phyloP scores from a whole-genome alignment of 2,329 filamentous ascomycete genomes.

The Fusarium torreyae region DNA sequence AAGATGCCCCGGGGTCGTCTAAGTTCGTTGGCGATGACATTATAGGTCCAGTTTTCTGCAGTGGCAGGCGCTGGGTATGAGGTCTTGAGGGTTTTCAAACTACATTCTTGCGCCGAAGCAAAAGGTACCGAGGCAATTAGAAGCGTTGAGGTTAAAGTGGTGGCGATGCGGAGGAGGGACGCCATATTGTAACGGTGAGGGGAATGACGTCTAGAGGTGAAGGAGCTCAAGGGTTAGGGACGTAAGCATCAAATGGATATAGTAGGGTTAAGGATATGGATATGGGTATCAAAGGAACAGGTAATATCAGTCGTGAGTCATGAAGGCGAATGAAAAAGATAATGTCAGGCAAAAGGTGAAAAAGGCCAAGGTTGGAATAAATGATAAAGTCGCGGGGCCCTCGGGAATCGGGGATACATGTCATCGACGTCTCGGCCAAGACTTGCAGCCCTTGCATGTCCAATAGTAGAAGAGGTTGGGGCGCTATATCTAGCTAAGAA shows the following conservation, averaged over 20 bases:
- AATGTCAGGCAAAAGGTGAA: background rate
- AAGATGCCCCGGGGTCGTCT: conserved; percentile 61
- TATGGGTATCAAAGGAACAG: conserved; percentile 7
- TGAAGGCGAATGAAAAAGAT: conserved; percentile 4
- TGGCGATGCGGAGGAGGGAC: conserved; percentile 27
- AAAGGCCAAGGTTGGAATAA: background rate
- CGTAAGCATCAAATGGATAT: background rate
- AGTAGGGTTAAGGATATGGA: background rate
- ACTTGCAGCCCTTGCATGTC: conserved; percentile 6
- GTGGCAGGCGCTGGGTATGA: conserved; percentile 57
- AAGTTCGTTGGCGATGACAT: conserved; percentile 60
- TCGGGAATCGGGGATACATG: conserved; percentile 1
- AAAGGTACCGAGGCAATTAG: conserved; percentile 4
- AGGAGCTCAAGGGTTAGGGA: background rate
- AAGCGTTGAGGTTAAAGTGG: conserved; percentile 19
- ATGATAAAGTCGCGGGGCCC: conserved; percentile 10
- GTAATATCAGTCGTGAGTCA: conserved; percentile 10
- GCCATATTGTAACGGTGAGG: conserved; percentile 28
- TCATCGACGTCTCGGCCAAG: conserved; percentile 22
- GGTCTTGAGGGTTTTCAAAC: conserved; percentile 52
- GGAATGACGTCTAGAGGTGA: conserved; percentile 8
- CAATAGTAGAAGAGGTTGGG: conserved; percentile 15
- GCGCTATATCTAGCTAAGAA: background rate
- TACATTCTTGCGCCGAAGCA: conserved; percentile 26
- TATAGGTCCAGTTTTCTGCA: conserved; percentile 61